Base-by-base conservation (phyloP, 768 basidiomycete genomes). In the Lactarius pseudohatsudake region DNA sequence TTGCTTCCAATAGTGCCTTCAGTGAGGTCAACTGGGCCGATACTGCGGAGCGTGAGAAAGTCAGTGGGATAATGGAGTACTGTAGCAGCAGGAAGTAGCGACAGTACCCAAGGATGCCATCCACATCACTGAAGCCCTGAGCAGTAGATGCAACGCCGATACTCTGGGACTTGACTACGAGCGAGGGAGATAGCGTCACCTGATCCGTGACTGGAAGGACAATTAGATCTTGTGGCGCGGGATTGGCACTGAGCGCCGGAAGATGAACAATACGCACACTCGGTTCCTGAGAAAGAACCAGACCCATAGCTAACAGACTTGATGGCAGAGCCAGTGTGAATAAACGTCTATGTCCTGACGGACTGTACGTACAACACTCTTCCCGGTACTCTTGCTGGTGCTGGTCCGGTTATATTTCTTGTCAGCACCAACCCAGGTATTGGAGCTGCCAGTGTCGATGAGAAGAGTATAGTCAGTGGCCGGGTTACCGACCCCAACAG, bases 401-500 rank as follows among this genome's bases (percentile, higher is more conserved):
- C 73, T 76, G 1, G 85, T 84, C 26, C 75, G 78, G 2, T 72
- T 76, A 74, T 83, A 88, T 45, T 74, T 62, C 68, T 77, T 79
- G 66, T 72, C 76, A 3, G 85, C 86, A 50, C 85, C 85, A 41
- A 86, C 72, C 86, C 85, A 87, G 20, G 82, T 85, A 74, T 84
- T 83, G 54, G 77, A 83, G 76, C 77, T 80, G 81, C 85, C 84
- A 0, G 84, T 87, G 64, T 87, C 85, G 38, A 86, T 85, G 57
- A 87, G 78, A 47, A 88, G 81, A 2, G 74, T 81, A 72, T 80
- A 86, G 58, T 78, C 67, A 5, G 81, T 82, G 2, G 83, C 71
- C 7, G 85, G 85, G 57, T 71, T 77, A 9, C 85, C 85, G 26
- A 89, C 79, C 57, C 81, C 81, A 50, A 87, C 81, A 18, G 79